A percentile compares a stretch with the other conserved stretches of the same genome.
These are phyloP conservation scores for Globisporangium irregulare DNA, from an alignment of 352 stramenopile species.

Conservation along the genomic window DNA sequence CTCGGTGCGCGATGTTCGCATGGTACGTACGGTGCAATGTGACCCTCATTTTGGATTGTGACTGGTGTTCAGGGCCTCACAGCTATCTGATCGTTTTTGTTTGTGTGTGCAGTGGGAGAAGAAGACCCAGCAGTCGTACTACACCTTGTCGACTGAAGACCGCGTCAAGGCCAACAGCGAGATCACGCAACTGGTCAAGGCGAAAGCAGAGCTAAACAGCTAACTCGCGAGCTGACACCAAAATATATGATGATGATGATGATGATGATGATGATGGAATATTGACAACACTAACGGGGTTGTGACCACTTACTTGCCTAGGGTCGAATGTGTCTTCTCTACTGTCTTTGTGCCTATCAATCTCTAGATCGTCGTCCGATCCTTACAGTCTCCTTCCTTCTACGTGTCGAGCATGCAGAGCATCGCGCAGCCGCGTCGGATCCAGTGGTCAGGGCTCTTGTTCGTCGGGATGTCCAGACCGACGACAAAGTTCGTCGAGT, in stretches of 20 bases:
- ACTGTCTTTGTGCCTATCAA: background rate
- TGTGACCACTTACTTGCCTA: background rate
- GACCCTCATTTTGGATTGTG: background rate
- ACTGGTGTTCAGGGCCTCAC: background rate
- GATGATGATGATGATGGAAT: constrained; percentile 6
- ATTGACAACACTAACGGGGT: background rate
- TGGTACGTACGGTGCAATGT: constrained; percentile 29
- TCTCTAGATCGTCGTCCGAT: background rate
- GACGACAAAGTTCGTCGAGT: constrained; percentile 94
- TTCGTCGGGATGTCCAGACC: constrained; percentile 82
- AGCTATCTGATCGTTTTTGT: constrained; percentile 6
- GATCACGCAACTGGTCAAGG: constrained; percentile 52
- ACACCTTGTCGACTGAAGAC: constrained; percentile 58
- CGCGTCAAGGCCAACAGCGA: constrained; percentile 61
- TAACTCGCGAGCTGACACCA: constrained; percentile 1
- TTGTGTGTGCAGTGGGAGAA: constrained; percentile 58
- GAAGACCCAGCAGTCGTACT: constrained; percentile 63
- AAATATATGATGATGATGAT: constrained; percentile 4
- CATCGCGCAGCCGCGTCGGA: constrained; percentile 91
- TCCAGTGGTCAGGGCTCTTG: constrained; percentile 88
- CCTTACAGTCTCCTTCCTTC: too few relatives aligned
- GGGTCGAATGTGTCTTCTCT: constrained; percentile 2
- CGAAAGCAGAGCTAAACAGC: background rate
- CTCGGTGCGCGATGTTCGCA: constrained; percentile 68
- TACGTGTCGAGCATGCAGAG: constrained; percentile 94